Base-by-base conservation (phyloP, 257 asterid genomes). In the Gardenia jasminoides region DNA sequence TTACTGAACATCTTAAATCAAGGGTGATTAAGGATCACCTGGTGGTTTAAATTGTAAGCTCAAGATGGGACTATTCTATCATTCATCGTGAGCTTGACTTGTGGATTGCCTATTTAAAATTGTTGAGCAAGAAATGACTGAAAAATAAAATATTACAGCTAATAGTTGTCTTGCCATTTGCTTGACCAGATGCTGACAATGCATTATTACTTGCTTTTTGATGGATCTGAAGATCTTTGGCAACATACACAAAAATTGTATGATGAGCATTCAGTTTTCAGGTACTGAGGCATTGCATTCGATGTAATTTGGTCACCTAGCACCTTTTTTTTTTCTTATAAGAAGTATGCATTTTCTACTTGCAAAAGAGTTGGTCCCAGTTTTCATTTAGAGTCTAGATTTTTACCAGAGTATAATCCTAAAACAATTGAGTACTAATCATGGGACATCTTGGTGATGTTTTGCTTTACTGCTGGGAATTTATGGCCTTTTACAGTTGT, bases 181-280 rank as follows among this genome's bases (percentile, higher is more conserved):
- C 48, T 74, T 80, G 30, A 72, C 65, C 90, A 94, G 98, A 94
- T 94, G 98, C 89, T 93, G 86, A 84, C 97, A 24, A 93, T 96
- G 86, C 99, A 96, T 85, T 96, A 96, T 85, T 96, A 96, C 90
- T 79, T 93, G 52, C 98, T 96, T 65, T 92, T 93, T 73, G 96
- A 96, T 33, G 99, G 99, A 75, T 78, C 96, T 6, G 92, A 93
- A 58, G 96, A 92, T 82, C 94, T 96, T 78, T 93, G 99, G 99
- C 97, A 88, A 79, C 96, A 96, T 85, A 83, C 86, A 76, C 91
- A 83, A 92, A 89, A 89, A 72, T 82, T 95, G 70, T 95, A 96
- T 68, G 82, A 86, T 74, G 93, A 75, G 76, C 43, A 79, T 75
- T 92, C 99, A 41, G 82, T 84, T 80, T 89, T 93, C 91, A 92